phyloP scores from a whole-genome alignment of 2,329 filamentous ascomycete genomes.

The Furcasterigmium furcatum region DNA sequence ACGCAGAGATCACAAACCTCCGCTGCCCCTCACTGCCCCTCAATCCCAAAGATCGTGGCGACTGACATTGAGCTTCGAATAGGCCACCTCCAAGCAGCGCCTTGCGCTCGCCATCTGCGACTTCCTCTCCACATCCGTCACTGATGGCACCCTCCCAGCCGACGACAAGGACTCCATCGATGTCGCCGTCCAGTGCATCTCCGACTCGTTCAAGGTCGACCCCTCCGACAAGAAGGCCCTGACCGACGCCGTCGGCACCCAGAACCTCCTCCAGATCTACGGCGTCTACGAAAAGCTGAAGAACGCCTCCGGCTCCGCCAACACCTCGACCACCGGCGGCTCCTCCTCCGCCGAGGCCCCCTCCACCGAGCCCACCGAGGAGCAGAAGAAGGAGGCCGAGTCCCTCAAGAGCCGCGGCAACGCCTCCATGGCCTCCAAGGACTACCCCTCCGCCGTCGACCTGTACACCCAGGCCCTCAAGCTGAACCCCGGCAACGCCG shows the following conservation, averaged over 20 bases:
- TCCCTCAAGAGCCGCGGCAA: constrained; percentile 88
- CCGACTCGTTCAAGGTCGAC: constrained; percentile 93
- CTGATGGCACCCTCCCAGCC: constrained; percentile 81
- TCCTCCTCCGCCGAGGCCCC: constrained; percentile 24
- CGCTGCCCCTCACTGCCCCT: constrained; percentile 54
- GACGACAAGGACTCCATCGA: constrained; percentile 95
- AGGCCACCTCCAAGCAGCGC: constrained; percentile 66
- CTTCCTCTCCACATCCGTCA: constrained; percentile 80
- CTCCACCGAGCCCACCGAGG: constrained; percentile 39
- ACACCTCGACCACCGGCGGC: constrained; percentile 39
- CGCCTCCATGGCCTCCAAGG: constrained; percentile 90
- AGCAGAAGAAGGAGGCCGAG: constrained; percentile 78
- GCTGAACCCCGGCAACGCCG: constrained; percentile 80
- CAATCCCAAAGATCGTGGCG: constrained; percentile 23
- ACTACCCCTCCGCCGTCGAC: constrained; percentile 79
- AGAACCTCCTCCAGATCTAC: constrained; percentile 90
- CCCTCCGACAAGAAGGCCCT: constrained; percentile 71
- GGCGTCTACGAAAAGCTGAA: constrained; percentile 95
- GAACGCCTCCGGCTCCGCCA: constrained; percentile 38
- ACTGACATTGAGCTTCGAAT: neutral
- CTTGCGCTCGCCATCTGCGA: constrained; percentile 96
- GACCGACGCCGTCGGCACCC: constrained; percentile 74
- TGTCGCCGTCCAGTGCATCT: constrained; percentile 90
- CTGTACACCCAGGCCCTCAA: constrained; percentile 84
- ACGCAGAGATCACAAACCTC: neutral